phyloP scores from a whole-genome alignment of 306 rosid species.

The Dryas alaskensis region DNA sequence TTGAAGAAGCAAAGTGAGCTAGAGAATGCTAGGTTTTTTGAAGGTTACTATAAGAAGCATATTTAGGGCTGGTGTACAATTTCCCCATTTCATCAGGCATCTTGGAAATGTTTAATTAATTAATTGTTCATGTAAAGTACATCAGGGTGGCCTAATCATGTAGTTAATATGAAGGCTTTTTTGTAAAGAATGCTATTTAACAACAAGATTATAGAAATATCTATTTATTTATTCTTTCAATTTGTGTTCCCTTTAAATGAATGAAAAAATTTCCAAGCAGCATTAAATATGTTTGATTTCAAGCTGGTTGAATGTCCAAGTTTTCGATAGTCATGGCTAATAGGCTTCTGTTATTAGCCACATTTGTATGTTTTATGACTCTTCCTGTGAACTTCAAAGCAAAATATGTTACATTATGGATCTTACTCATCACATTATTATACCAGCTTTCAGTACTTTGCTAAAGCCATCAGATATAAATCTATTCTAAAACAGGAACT shows the following conservation, averaged over 20 bases:
- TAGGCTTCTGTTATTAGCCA: neutral
- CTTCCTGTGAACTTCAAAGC: neutral
- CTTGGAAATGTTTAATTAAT: slow-evolving; percentile 2
- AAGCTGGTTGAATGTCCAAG: neutral
- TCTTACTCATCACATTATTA: neutral
- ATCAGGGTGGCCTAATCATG: slow-evolving; percentile 2
- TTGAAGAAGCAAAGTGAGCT: slow-evolving; percentile 60
- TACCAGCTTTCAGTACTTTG: neutral
- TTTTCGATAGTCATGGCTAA: neutral
- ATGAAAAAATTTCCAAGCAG: neutral
- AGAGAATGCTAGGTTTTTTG: neutral
- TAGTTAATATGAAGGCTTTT: neutral
- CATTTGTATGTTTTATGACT: neutral
- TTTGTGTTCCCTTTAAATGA: neutral
- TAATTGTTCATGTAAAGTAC: slow-evolving; percentile 5
- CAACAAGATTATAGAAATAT: neutral
- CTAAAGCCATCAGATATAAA: neutral
- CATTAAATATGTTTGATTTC: neutral
- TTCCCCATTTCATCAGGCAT: slow-evolving; percentile 11
- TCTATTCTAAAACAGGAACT: neutral
- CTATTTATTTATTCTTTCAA: neutral
- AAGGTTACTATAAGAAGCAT: slow-evolving; percentile 3
- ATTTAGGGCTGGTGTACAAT: neutral
- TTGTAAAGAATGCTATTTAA: slow-evolving; percentile 5
- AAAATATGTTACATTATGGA: neutral